These are phyloP conservation scores for Pseudoscleropodium purum DNA, from an alignment of 225 moss, liverwort and hornwort species.

Conservation along the genomic window DNA sequence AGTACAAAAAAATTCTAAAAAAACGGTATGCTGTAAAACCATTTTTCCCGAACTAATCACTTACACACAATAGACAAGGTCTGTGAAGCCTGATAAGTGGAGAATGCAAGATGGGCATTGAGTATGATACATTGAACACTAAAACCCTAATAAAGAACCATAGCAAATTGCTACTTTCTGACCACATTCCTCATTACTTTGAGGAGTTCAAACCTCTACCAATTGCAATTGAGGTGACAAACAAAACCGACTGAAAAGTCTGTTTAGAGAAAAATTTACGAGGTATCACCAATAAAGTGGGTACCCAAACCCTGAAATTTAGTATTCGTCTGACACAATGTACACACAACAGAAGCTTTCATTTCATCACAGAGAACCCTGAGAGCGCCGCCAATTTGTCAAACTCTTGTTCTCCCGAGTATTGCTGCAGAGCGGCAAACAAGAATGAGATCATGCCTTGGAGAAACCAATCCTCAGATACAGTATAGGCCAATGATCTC, in stretches of 20 bases:
- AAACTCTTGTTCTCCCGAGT: slow-evolving; percentile 71
- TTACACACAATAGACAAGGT: no score
- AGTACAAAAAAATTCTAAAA: background rate
- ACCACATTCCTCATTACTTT: background rate
- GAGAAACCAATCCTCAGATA: background rate
- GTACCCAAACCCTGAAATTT: background rate
- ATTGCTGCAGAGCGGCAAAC: slow-evolving; percentile 23
- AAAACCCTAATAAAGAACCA: background rate
- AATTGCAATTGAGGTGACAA: background rate
- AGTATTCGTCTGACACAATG: background rate
- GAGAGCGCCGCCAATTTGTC: slow-evolving; percentile 61
- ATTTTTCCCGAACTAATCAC: background rate
- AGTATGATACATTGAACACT: background rate
- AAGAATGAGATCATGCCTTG: background rate
- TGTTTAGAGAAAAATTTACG: no score
- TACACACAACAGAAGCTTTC: background rate
- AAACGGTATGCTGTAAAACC: accelerated
- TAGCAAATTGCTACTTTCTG: background rate
- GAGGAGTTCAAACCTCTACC: no score
- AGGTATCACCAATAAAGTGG: background rate
- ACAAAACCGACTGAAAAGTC: background rate
- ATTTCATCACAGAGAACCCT: slow-evolving; percentile 33
- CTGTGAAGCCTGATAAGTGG: background rate
- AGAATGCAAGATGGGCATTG: background rate
- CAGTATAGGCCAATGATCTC: background rate